These are phyloP conservation scores for Jackrogersella minutella DNA, from an alignment of 495 filamentous ascomycete species.

Conservation along the genomic window DNA sequence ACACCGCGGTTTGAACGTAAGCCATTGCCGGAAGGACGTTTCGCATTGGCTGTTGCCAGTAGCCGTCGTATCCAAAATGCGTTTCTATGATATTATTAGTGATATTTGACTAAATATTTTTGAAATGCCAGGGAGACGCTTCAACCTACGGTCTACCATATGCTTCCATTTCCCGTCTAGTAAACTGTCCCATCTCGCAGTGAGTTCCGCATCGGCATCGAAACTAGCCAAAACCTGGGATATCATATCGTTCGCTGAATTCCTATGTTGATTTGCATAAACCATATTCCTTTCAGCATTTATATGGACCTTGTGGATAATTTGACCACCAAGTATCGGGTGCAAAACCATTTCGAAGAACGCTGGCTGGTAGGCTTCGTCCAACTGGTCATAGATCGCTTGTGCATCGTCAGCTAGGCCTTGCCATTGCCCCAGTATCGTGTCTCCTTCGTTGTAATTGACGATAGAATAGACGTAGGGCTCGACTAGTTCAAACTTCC, in stretches of 20 bases:
- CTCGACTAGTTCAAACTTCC: slow-evolving; percentile 76
- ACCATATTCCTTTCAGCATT: slow-evolving; percentile 67
- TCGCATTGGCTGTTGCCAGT: slow-evolving; percentile 77
- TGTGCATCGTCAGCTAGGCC: slow-evolving; percentile 62
- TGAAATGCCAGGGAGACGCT: neutral
- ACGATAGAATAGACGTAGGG: slow-evolving; percentile 68
- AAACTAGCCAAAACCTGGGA: slow-evolving; percentile 66
- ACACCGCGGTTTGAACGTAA: slow-evolving; percentile 64
- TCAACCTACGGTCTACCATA: slow-evolving; percentile 67
- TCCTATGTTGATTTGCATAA: slow-evolving; percentile 70
- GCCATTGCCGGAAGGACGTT: slow-evolving; percentile 68
- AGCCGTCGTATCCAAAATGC: slow-evolving; percentile 60
- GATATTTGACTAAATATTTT: no score
- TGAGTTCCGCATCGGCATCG: slow-evolving; percentile 68
- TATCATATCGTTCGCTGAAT: slow-evolving; percentile 68
- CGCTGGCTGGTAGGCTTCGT: slow-evolving; percentile 56
- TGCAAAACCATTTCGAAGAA: slow-evolving; percentile 78
- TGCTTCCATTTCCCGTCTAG: slow-evolving; percentile 76
- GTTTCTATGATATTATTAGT: slow-evolving; percentile 51
- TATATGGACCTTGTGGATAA: slow-evolving; percentile 68
- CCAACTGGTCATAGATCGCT: slow-evolving; percentile 62
- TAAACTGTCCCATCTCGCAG: slow-evolving; percentile 67
- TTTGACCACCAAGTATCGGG: slow-evolving; percentile 68
- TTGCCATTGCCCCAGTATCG: slow-evolving; percentile 69
- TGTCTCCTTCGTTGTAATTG: slow-evolving; percentile 77